Evolutionary conservation across 192 early-diverging fungal species (phyloP).

Genomic region (Linnemannia exigua): DNA sequence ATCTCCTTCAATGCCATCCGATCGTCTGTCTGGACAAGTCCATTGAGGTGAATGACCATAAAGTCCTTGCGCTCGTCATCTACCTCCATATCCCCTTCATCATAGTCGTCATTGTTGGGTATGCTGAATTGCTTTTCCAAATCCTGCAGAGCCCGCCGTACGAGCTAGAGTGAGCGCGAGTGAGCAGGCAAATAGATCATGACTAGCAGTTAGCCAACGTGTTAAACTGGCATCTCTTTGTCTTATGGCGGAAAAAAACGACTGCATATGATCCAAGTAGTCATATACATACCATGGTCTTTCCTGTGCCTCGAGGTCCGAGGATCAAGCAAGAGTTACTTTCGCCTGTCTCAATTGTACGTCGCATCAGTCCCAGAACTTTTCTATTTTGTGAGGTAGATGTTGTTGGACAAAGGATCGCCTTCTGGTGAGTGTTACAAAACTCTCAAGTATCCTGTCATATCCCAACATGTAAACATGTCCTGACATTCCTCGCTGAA

Average conservation of each 20-base stretch:
- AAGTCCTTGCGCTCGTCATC: slow-evolving; percentile 62
- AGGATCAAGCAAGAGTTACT: slow-evolving; percentile 91
- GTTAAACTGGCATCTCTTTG: too few relatives aligned
- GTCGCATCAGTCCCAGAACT: slow-evolving; percentile 69
- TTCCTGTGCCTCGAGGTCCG: slow-evolving; percentile 78
- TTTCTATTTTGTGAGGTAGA: slow-evolving; percentile 50
- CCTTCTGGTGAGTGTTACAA: background rate
- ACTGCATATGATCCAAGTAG: background rate
- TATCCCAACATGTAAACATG: background rate
- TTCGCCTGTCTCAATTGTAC: slow-evolving; percentile 77
- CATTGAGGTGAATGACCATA: slow-evolving; percentile 79
- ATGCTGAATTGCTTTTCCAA: slow-evolving; percentile 36
- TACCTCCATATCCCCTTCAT: slow-evolving; percentile 13
- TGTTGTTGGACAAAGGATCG: background rate
- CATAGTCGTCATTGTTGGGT: background rate
- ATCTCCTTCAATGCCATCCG: slow-evolving; percentile 86
- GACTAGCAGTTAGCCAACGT: background rate
- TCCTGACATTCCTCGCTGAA: slow-evolving; percentile 8
- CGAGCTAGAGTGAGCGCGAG: slow-evolving; percentile 24
- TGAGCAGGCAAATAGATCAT: background rate
- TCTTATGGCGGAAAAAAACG: too few relatives aligned
- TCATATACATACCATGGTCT: slow-evolving; percentile 23
- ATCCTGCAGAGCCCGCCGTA: slow-evolving; percentile 59
- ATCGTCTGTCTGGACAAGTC: slow-evolving; percentile 87
- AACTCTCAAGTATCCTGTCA: background rate